Percentiles rank a stretch among this genome's conserved stretches.
Conservation (phyloP, 495 filamentous ascomycete species). For the Pyronema domesticum region DNA sequence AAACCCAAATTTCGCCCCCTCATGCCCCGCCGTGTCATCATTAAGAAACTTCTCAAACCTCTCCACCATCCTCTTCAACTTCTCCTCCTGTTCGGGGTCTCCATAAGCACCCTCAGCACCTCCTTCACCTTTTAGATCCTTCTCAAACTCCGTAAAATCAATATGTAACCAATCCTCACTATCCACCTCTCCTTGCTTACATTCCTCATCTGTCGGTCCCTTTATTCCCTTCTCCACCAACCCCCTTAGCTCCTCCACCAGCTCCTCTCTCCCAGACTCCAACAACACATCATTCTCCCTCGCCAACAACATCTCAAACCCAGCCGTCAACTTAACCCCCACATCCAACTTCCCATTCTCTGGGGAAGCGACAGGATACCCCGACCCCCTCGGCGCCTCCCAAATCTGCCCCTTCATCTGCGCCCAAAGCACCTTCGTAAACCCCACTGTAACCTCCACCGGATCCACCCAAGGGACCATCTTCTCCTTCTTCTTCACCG, state of each 20-base stretch:
- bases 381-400: slow-evolving; percentile 33
- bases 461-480: slow-evolving; percentile 58
- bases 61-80: slow-evolving; percentile 73
- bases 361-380: slow-evolving; percentile 4
- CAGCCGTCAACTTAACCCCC: slow-evolving; percentile 79
- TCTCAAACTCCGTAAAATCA: slow-evolving; percentile 71
- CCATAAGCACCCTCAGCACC: slow-evolving; percentile 40
- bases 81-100: slow-evolving; percentile 61
- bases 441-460: slow-evolving; percentile 56
- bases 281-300: slow-evolving; percentile 24
- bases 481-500: slow-evolving; percentile 28
- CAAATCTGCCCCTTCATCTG: slow-evolving; percentile 88
- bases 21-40: slow-evolving; percentile 60
- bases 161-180: slow-evolving; percentile 89
- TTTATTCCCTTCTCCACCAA: slow-evolving; percentile 7
- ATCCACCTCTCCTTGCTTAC: slow-evolving; percentile 57
- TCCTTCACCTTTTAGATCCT: slow-evolving; percentile 46
- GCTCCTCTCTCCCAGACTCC: neutral
- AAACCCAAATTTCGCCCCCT: slow-evolving; percentile 44
- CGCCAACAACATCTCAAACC: slow-evolving; percentile 71
- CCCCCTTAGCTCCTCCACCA: neutral
- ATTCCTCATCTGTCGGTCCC: slow-evolving; percentile 54
- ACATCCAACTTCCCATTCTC: slow-evolving; percentile 36
- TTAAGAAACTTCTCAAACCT: slow-evolving; percentile 87
- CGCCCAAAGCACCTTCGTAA: slow-evolving; percentile 78